Evolutionary conservation across 1,284 basidiomycete genomes (phyloP).

Genomic region (Cutaneotrichosporon sp.): DNA sequence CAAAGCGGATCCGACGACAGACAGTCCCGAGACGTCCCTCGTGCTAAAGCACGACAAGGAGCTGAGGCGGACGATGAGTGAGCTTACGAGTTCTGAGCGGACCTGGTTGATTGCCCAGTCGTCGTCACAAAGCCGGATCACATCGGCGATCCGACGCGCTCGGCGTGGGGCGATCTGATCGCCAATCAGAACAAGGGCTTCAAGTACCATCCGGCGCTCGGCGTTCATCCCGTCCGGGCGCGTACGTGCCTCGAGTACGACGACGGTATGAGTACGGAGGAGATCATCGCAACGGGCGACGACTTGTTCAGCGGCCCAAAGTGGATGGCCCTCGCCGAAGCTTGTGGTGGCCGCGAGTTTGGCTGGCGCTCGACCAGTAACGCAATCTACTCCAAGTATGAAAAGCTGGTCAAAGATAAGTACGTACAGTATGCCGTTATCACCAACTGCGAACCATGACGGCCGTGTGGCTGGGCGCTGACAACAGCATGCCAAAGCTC

Average conservation of each 20-base stretch:
- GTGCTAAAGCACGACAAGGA: constrained; percentile 15
- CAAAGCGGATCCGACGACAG: constrained; percentile 15
- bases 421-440: background rate
- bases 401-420: constrained; percentile 6
- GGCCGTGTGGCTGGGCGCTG: too few relatives aligned
- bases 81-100: too few relatives aligned
- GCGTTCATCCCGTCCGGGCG: constrained; percentile 16
- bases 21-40: constrained; percentile 9
- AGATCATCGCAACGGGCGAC: constrained; percentile 3
- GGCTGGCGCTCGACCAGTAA: constrained; percentile 7
- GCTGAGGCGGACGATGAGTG: constrained; percentile 17
- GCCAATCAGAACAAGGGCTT: background rate
- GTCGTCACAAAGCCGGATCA: constrained; percentile 28
- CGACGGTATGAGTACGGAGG: background rate
- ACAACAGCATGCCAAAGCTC: background rate
- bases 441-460: too few relatives aligned
- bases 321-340: constrained; percentile 15
- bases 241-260: constrained; percentile 7
- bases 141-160: constrained; percentile 4
- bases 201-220: constrained; percentile 4
- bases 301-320: constrained; percentile 8
- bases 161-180: constrained; percentile 11
- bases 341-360: constrained; percentile 2
- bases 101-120: too few relatives aligned
- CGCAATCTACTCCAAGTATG: background rate